Percentiles rank a stretch among this genome's conserved stretches.
phyloP scores from a whole-genome alignment of 176 grass and related monocot species.

The Juncus inflexus region DNA sequence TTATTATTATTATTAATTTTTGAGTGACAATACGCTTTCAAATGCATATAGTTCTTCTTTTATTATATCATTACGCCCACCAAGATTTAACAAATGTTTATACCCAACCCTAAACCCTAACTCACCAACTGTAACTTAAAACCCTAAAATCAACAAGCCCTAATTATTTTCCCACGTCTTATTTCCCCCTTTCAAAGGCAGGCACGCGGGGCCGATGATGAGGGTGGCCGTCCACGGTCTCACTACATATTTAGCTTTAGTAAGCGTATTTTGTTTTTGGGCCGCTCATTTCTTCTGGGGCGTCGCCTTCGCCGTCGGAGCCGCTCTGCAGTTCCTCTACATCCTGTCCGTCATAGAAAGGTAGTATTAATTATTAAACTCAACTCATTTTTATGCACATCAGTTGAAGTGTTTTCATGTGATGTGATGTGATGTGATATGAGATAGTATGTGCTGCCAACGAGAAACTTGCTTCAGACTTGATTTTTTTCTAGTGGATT shows the following conservation, averaged over 20 bases:
- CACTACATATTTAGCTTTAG: conserved; percentile 81
- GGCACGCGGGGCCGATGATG: conserved; percentile 51
- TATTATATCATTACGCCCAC: no score
- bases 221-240: conserved; percentile 71
- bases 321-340: conserved; percentile 75
- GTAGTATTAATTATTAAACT: no score
- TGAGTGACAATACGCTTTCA: no score
- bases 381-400: conserved; percentile 3
- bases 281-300: conserved; percentile 86
- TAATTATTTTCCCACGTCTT: background rate
- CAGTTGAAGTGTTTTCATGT: background rate
- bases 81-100: no score
- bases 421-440: no score
- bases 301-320: conserved; percentile 72
- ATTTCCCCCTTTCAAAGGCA: conserved; percentile 34
- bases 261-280: conserved; percentile 96
- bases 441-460: no score
- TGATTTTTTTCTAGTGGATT: no score
- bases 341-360: conserved; percentile 94
- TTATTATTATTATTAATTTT: background rate
- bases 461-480: no score
- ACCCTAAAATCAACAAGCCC: background rate
- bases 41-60: no score
- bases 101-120: no score
- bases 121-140: background rate